Evolutionary conservation across 768 basidiomycete species (phyloP).

Genomic region (Pilatotrama ljubarskyi): DNA sequence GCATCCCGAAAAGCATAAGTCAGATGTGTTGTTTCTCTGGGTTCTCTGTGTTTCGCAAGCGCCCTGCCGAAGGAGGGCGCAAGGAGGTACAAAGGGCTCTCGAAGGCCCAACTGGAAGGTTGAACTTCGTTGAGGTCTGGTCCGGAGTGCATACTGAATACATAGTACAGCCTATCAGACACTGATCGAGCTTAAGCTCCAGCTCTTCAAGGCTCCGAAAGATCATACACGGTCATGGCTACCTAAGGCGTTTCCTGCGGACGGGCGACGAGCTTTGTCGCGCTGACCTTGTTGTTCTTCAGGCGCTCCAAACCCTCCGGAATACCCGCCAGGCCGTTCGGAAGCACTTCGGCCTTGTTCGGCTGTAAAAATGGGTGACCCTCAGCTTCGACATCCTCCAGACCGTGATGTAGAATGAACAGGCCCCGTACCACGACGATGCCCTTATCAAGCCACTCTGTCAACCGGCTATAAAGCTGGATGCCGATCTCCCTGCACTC

Average conservation of each 20-base stretch:
- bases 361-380: constrained; percentile 12
- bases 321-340: constrained; percentile 27
- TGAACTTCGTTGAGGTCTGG: too few relatives aligned
- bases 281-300: constrained; percentile 26
- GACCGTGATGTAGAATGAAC: neutral
- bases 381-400: neutral
- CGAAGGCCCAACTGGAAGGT: too few relatives aligned
- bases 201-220: neutral
- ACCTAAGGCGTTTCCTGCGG: constrained; percentile 28
- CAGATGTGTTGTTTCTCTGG: too few relatives aligned
- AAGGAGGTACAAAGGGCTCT: too few relatives aligned
- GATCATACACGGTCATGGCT: neutral
- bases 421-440: constrained; percentile 20
- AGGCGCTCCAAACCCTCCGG: constrained; percentile 23
- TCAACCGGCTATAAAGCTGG: constrained; percentile 19
- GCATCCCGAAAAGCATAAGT: too few relatives aligned
- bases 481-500: constrained; percentile 15
- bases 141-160: too few relatives aligned
- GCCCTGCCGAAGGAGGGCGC: too few relatives aligned
- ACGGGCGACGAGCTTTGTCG: constrained; percentile 27
- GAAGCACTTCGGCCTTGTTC: constrained; percentile 29
- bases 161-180: neutral
- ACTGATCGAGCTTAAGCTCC: neutral
- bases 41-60: too few relatives aligned
- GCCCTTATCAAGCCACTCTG: constrained; percentile 20